phyloP scores from a whole-genome alignment of 441 rosid genomes.

The Erodium moschatum region DNA sequence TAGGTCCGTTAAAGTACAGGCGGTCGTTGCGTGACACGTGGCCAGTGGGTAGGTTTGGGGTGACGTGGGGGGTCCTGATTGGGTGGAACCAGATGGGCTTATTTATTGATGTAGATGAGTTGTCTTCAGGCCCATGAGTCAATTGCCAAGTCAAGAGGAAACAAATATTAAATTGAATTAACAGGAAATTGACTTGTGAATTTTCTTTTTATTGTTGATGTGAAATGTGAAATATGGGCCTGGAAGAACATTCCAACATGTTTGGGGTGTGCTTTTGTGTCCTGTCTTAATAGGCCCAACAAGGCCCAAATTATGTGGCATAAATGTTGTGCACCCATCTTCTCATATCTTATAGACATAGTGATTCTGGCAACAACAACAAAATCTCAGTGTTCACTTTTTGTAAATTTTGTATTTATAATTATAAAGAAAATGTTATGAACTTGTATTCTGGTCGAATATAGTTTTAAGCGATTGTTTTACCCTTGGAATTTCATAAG shows the following conservation, averaged over 20 bases:
- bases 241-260: background rate
- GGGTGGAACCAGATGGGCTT: background rate
- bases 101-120: background rate
- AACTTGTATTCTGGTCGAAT: too few species aligned
- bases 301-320: background rate
- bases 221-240: background rate
- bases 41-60: background rate
- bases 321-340: background rate
- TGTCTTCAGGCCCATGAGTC: too few species aligned
- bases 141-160: too few species aligned
- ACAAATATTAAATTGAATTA: too few species aligned
- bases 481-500: too few species aligned
- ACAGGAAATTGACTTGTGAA: too few species aligned
- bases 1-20: conserved; percentile 2
- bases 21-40: background rate
- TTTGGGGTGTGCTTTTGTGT: background rate
- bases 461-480: too few species aligned
- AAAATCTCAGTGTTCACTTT: too few species aligned
- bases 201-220: background rate
- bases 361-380: too few species aligned
- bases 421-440: too few species aligned
- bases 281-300: background rate
- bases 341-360: background rate
- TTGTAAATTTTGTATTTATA: too few species aligned
- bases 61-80: background rate